Conservation (phyloP, 768 basidiomycete species). For the Tulasnella sp. region DNA sequence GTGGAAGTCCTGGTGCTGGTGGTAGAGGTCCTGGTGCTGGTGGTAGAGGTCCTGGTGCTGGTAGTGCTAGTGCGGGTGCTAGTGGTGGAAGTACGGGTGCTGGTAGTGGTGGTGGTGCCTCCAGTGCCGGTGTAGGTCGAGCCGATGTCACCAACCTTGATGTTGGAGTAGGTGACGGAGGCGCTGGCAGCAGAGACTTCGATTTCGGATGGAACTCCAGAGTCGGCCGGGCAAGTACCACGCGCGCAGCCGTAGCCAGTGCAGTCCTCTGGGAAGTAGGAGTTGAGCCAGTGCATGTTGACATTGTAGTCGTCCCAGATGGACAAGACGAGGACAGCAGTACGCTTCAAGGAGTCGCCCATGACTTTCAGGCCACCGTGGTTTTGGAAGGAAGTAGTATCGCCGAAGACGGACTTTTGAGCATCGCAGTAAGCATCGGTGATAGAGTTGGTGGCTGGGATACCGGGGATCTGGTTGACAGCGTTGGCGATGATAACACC, state of each 20-base stretch:
- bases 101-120: background rate
- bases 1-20: background rate
- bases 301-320: conserved; percentile 56
- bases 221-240: conserved; percentile 27
- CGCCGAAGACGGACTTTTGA: conserved; percentile 41
- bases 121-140: background rate
- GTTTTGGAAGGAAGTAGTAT: conserved; percentile 44
- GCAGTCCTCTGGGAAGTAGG: conserved; percentile 22
- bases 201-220: conserved; percentile 26
- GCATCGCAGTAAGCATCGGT: conserved; percentile 28
- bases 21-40: background rate
- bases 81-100: background rate
- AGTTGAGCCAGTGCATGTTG: conserved; percentile 42
- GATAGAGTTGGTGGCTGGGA: conserved; percentile 34
- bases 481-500: conserved; percentile 53
- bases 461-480: conserved; percentile 46
- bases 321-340: conserved; percentile 50
- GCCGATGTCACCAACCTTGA: background rate
- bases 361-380: conserved; percentile 45
- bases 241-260: conserved; percentile 24
- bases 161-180: conserved; percentile 21
- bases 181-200: conserved; percentile 23
- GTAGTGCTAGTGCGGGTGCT: background rate
- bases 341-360: conserved; percentile 41
- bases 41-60: background rate